These are phyloP conservation scores for Paramecium tetraurelia DNA, from an alignment of 73 alveolate species.

Conservation along the genomic window DNA sequence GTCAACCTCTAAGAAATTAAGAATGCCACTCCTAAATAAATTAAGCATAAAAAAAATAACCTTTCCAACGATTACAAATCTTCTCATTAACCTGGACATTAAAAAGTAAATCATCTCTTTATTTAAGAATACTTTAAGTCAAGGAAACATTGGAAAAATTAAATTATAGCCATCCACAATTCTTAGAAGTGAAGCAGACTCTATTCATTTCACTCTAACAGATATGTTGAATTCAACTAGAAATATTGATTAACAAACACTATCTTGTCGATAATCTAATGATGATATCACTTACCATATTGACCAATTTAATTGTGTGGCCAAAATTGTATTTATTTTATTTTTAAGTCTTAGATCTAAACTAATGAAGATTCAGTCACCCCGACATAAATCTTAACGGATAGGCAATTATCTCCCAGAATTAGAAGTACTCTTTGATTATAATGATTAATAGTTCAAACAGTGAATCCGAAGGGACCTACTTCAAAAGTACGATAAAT, in stretches of 20 bases:
- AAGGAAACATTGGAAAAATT: neutral
- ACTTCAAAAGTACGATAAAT: neutral
- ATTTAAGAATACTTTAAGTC: neutral
- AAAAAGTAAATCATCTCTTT: neutral
- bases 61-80: neutral
- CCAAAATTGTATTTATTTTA: neutral
- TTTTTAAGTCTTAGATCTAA: neutral
- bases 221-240: constrained; percentile 43
- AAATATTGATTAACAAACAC: neutral
- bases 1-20: neutral
- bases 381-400: neutral
- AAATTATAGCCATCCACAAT: constrained; percentile 15
- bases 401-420: neutral
- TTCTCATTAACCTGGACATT: neutral
- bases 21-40: neutral
- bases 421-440: neutral
- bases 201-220: neutral
- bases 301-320: neutral
- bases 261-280: constrained; percentile 7
- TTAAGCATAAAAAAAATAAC: constrained; percentile 30
- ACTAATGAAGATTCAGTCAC: neutral
- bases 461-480: neutral
- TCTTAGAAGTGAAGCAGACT: constrained; percentile 30
- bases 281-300: neutral
- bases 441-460: neutral